These are phyloP conservation scores for Colletotrichum kahawae DNA, from an alignment of 2,329 filamentous ascomycete genomes.

Conservation along the genomic window DNA sequence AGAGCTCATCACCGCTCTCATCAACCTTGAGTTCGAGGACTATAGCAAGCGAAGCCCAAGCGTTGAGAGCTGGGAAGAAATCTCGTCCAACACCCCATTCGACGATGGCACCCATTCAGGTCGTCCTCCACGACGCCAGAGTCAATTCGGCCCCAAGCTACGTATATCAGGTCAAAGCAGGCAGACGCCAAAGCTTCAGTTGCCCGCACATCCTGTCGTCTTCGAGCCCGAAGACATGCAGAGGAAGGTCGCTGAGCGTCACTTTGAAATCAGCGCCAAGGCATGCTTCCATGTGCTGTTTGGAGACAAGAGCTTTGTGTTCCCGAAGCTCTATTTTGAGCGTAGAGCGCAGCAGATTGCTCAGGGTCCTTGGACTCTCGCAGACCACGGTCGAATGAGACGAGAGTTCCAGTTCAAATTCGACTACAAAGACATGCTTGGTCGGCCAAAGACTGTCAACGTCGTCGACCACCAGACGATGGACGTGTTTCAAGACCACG, in stretches of 20 bases:
- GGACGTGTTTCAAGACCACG: constrained; percentile 80
- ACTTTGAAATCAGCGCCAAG: constrained; percentile 92
- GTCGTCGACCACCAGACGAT: constrained; percentile 87
- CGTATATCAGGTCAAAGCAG: constrained; percentile 30
- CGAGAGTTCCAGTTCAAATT: constrained; percentile 84
- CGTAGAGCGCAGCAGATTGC: constrained; percentile 78
- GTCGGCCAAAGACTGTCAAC: constrained; percentile 62
- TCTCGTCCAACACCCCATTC: constrained; percentile 63
- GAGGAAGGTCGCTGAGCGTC: constrained; percentile 74
- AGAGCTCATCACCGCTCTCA: constrained; percentile 72
- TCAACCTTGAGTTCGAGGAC: constrained; percentile 73
- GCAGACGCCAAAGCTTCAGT: constrained; percentile 70
- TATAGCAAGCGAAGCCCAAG: constrained; percentile 70
- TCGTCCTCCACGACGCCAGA: constrained; percentile 37
- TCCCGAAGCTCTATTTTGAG: constrained; percentile 89
- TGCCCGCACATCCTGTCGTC: constrained; percentile 80
- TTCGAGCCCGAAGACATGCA: constrained; percentile 87
- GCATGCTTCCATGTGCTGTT: constrained; percentile 96
- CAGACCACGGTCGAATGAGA: constrained; percentile 73
- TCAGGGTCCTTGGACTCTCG: constrained; percentile 82
- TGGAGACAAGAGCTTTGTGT: constrained; percentile 93
- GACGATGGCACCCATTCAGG: constrained; percentile 61
- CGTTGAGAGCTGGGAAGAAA: constrained; percentile 90
- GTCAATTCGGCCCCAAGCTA: constrained; percentile 39
- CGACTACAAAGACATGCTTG: constrained; percentile 68